Evolutionary conservation across 169 alveolate species (phyloP), one percentile per base, ranked within the genome.

Genomic region (Plasmodium coatneyi): DNA sequence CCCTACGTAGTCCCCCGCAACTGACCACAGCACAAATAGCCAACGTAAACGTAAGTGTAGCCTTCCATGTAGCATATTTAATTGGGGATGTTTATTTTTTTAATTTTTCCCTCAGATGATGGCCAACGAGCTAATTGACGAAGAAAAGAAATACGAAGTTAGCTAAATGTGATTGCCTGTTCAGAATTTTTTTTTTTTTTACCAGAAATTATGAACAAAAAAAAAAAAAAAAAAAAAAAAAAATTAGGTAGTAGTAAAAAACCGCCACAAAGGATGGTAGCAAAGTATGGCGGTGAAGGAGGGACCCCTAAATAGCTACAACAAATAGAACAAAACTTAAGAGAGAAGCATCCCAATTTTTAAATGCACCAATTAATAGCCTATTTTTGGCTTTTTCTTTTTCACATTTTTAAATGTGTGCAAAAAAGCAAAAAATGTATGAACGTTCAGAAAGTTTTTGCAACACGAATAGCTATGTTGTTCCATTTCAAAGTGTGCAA

Each of bases 121-220:
- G 93, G 93, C 93, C 80, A 74, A 86, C 36, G 93, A 86, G 80
- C 76, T 86, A 78, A 86, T 86, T 28, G 93, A 86, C 34, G 93
- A 86, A 66, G 93, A 86, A 86, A 86, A 86, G 78, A 86, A 76
- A 5, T 70, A 78, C 43, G 28, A 86, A 34, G 66, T 86, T 52
- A 86, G 36, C 46, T 76, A 86, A 74, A 74, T 86, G 52, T 10
- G 60, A 22, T 76, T 86, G 83, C 56, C 52, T 78, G 93, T 86
- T 86, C 93, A 76, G 86, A 76, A 74, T 86, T 86, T 86, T 86
- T 60, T 66, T 81, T 32, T 78, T 83, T 83, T 83, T 83, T 71
- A 83, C 49, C 22, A 86, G 49, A 74, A 86, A 54, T 86, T 86
- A 74, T 86, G 46, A 86, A 25, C 78, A 19, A 76, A 86, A 86